Percentiles rank a stretch among this genome's conserved stretches.
These are phyloP conservation scores for Hysterium pulicare DNA, from an alignment of 2,329 filamentous ascomycete genomes.

Conservation along the genomic window DNA sequence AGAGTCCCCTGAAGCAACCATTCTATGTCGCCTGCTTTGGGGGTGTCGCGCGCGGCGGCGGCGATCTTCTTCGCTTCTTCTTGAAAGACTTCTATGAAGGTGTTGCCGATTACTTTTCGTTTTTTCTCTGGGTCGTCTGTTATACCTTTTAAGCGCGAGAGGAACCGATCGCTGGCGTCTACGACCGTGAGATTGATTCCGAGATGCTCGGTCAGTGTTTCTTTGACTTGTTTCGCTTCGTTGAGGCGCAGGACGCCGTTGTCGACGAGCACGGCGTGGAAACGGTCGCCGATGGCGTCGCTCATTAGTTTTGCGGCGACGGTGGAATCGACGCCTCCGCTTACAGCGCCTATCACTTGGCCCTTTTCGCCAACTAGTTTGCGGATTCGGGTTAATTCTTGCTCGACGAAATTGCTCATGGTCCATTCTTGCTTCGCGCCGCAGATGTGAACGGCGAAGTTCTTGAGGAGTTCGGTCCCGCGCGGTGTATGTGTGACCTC, in stretches of 20 bases:
- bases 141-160: slow-evolving; percentile 72
- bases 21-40: slow-evolving; percentile 70
- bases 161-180: slow-evolving; percentile 73
- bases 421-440: slow-evolving; percentile 73
- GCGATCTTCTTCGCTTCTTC: slow-evolving; percentile 73
- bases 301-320: slow-evolving; percentile 84
- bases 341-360: slow-evolving; percentile 77
- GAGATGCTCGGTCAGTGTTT: slow-evolving; percentile 72
- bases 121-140: slow-evolving; percentile 76
- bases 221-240: slow-evolving; percentile 77
- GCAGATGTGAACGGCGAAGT: slow-evolving; percentile 84
- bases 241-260: slow-evolving; percentile 83
- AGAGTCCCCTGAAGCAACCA: slow-evolving; percentile 87
- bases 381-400: slow-evolving; percentile 78
- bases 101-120: slow-evolving; percentile 83
- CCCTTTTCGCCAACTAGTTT: slow-evolving; percentile 75
- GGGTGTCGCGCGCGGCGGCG: slow-evolving; percentile 63
- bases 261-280: slow-evolving; percentile 81
- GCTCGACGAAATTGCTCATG: slow-evolving; percentile 78
- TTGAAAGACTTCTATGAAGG: slow-evolving; percentile 81
- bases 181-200: slow-evolving; percentile 89
- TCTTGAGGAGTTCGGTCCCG: slow-evolving; percentile 69
- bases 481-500: slow-evolving; percentile 72
- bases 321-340: slow-evolving; percentile 84
- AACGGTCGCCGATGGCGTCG: slow-evolving; percentile 79